Conservation (phyloP, 2,329 filamentous ascomycete species). For the Claviceps purpurea region DNA sequence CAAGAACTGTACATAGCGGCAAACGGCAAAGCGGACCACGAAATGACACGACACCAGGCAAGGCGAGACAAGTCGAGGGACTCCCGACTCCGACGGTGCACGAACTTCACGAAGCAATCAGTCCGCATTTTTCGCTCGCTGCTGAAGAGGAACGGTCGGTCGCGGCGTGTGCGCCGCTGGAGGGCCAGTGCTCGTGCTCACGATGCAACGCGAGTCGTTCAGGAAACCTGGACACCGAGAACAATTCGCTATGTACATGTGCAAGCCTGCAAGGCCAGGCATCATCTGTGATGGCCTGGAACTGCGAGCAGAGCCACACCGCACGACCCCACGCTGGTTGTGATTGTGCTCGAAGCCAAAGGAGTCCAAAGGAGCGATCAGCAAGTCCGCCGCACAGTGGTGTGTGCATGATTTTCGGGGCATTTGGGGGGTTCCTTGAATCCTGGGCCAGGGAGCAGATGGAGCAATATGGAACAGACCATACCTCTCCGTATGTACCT, state of each 20-base stretch:
- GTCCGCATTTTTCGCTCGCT: background rate
- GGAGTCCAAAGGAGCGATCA: background rate
- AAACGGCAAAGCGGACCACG: background rate
- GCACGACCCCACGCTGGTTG: background rate
- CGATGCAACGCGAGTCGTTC: background rate
- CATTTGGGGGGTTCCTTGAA: background rate
- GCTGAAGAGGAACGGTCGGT: background rate
- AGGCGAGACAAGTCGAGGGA: background rate
- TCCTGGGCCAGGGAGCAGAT: background rate
- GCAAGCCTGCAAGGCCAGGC: background rate
- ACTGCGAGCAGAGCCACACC: background rate
- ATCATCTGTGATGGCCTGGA: background rate
- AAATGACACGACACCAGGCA: background rate
- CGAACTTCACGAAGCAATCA: background rate
- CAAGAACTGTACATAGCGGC: background rate
- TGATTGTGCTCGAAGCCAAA: background rate
- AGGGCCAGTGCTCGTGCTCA: background rate
- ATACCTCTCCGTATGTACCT: too few relatives aligned
- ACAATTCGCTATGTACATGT: too few relatives aligned
- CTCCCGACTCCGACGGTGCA: background rate
- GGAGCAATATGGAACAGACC: background rate
- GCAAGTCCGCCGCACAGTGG: background rate
- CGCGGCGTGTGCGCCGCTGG: background rate
- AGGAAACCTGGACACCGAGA: background rate
- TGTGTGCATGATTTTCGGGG: background rate